A percentile compares a stretch with the other conserved stretches of the same genome.
Conservation (phyloP, 805 yeast species). For the Lachancea lanzarotensis region DNA sequence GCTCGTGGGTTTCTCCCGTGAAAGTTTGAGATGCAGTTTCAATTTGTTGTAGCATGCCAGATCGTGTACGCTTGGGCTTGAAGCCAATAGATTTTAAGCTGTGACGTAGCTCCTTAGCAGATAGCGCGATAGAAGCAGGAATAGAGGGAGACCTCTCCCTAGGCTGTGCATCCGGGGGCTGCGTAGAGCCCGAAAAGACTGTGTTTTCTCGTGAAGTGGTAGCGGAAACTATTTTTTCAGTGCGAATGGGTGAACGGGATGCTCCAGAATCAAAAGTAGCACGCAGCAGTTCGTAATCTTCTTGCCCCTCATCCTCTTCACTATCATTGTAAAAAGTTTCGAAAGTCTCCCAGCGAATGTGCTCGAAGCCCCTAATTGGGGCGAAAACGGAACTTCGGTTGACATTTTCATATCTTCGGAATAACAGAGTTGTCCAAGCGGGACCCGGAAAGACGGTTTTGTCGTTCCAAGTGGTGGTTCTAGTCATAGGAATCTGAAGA, state of each 20-base stretch:
- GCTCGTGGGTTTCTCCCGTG: conserved; percentile 9
- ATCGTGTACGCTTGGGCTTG: conserved; percentile 25
- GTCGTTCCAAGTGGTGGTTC: conserved; percentile 18
- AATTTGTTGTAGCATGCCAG: conserved; percentile 25
- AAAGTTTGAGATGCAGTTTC: conserved; percentile 25
- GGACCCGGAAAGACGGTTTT: background rate
- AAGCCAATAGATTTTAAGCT: conserved; percentile 23
- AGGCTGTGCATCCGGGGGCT: background rate
- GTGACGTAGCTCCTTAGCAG: conserved; percentile 23
- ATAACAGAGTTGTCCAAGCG: background rate
- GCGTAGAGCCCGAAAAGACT: background rate
- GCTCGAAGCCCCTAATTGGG: background rate
- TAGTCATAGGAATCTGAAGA: conserved; percentile 31
- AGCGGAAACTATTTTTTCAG: background rate
- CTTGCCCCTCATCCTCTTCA: conserved; percentile 6
- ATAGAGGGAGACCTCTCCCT: background rate
- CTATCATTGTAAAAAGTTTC: conserved; percentile 4
- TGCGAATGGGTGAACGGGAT: background rate
- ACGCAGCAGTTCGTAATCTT: background rate
- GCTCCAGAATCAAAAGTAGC: background rate
- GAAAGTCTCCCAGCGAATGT: background rate
- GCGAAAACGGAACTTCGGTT: background rate
- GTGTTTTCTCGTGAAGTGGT: background rate
- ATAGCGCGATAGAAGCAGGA: conserved; percentile 14
- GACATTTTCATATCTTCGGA: background rate